A percentile compares a stretch with the other conserved stretches of the same genome.
These are phyloP conservation scores for Eucalyptus sideroxylon DNA, from an alignment of 345 rosid species.

Conservation along the genomic window DNA sequence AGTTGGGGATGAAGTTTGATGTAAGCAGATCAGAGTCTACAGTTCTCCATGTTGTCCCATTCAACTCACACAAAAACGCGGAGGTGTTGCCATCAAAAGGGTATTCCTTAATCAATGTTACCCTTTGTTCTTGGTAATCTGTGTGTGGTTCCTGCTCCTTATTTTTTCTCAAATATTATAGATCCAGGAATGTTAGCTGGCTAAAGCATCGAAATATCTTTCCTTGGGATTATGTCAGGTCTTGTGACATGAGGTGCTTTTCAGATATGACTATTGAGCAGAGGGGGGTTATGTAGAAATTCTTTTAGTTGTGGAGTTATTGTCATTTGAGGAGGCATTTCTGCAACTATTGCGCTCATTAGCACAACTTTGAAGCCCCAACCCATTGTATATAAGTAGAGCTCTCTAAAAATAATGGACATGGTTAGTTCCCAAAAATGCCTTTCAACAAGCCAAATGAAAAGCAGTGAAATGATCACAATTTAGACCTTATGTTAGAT, in stretches of 20 bases:
- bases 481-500: neutral
- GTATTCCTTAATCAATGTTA: constrained; percentile 6
- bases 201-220: neutral
- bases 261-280: neutral
- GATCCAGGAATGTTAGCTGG: neutral
- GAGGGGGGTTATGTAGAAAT: neutral
- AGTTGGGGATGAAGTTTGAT: constrained; percentile 95
- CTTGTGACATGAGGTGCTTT: neutral
- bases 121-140: neutral
- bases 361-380: neutral
- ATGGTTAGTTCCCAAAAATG: neutral
- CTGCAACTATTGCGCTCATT: neutral
- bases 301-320: neutral
- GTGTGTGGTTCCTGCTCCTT: neutral
- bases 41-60: constrained; percentile 80
- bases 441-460: neutral
- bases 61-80: constrained; percentile 92
- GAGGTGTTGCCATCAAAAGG: constrained; percentile 86
- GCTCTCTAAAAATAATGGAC: neutral
- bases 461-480: neutral
- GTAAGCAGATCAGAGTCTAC: constrained; percentile 56
- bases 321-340: neutral
- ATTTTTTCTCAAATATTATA: neutral
- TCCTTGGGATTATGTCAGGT: neutral
- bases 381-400: neutral